A percentile compares a stretch with the other conserved stretches of the same genome.
Evolutionary conservation across 208 protist species (phyloP).

Genomic region (Vickermania spadyakhi): DNA sequence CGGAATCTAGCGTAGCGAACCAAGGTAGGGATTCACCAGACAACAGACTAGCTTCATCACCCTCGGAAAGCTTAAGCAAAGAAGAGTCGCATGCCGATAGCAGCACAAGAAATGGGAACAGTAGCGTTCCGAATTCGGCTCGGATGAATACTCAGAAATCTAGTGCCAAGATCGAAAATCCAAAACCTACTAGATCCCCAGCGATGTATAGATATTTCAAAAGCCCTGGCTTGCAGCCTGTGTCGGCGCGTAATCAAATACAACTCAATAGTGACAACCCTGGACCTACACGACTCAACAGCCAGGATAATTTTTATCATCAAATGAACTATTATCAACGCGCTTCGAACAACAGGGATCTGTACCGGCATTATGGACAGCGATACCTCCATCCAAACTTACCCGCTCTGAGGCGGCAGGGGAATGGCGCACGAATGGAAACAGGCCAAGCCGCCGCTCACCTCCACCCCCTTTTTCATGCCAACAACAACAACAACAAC

Average conservation of each 20-base stretch:
- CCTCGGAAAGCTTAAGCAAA: background rate
- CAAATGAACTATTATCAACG: constrained; percentile 22
- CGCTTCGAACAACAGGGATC: background rate
- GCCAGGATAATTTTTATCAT: constrained; percentile 29
- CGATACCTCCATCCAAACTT: background rate
- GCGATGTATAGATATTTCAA: background rate
- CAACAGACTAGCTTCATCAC: no score
- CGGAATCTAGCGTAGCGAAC: no score
- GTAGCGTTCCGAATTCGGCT: background rate
- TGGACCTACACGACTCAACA: constrained; percentile 5
- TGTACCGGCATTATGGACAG: background rate
- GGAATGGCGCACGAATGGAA: background rate
- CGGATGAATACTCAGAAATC: background rate
- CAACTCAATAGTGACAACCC: background rate
- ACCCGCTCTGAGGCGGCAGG: background rate
- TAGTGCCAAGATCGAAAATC: background rate
- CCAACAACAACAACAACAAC: background rate
- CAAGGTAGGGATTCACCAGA: background rate
- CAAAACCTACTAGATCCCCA: background rate
- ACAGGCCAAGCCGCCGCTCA: background rate
- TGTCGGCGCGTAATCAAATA: background rate
- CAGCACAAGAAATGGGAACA: background rate
- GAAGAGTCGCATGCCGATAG: background rate
- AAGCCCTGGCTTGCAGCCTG: background rate
- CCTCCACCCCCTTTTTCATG: background rate